Conservation (phyloP, 140 eudicot genomes). For the Erigeron philadelphicus region DNA sequence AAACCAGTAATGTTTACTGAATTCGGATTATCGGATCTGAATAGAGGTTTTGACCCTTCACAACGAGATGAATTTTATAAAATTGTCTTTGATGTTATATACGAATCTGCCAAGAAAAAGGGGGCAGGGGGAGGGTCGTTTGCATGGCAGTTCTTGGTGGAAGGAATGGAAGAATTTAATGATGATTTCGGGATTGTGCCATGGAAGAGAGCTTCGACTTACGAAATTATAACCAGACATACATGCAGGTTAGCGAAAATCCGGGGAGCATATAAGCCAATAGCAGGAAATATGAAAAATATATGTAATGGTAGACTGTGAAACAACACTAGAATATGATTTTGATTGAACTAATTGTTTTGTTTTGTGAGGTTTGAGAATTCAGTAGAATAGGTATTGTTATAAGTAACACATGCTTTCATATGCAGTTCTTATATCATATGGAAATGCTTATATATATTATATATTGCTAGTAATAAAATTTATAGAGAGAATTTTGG, state of each 20-base stretch:
- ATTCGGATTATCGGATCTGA: slow-evolving; percentile 69
- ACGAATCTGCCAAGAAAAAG: slow-evolving; percentile 68
- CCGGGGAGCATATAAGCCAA: slow-evolving; percentile 45
- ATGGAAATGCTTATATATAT: no score
- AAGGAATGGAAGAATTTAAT: slow-evolving; percentile 73
- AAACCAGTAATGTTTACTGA: slow-evolving; percentile 84
- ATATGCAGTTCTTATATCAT: no score
- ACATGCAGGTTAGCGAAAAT: slow-evolving; percentile 61
- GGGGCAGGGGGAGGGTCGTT: slow-evolving; percentile 79
- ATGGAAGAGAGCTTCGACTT: slow-evolving; percentile 57
- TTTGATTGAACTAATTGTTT: slow-evolving; percentile 15
- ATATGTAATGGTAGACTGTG: slow-evolving; percentile 45
- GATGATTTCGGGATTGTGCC: slow-evolving; percentile 86
- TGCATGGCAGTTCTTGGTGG: slow-evolving; percentile 90
- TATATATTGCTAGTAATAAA: no score
- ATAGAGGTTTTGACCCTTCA: slow-evolving; percentile 55
- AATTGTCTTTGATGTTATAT: slow-evolving; percentile 58
- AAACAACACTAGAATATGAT: background rate
- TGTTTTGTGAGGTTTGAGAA: no score
- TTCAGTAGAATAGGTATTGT: no score
- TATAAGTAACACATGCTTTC: no score
- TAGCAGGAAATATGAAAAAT: slow-evolving; percentile 40
- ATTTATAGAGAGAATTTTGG: no score
- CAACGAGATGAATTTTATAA: slow-evolving; percentile 61
- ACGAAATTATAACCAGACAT: slow-evolving; percentile 55